phyloP scores from a whole-genome alignment of 768 basidiomycete species.

The Tricholoma flavovirens region DNA sequence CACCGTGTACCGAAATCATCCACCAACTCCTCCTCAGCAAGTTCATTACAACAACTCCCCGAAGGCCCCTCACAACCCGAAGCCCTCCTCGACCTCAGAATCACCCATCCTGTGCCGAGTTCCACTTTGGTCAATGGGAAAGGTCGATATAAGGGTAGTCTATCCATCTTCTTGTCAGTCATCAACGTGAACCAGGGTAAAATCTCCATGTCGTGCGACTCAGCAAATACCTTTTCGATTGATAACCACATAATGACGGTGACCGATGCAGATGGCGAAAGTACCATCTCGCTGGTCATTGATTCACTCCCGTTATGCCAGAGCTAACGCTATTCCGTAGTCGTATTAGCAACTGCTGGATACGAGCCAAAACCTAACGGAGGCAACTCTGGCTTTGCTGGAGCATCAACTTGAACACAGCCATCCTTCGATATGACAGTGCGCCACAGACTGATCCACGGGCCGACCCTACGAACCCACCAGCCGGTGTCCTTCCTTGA shows the following conservation, averaged over 20 bases:
- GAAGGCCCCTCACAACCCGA: no score
- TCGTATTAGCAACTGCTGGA: slow-evolving; percentile 48
- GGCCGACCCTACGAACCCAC: slow-evolving; percentile 14
- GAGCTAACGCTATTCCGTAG: slow-evolving; percentile 25
- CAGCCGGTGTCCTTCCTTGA: slow-evolving; percentile 17
- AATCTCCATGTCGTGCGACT: slow-evolving; percentile 28
- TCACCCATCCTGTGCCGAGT: background rate
- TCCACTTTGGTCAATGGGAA: slow-evolving; percentile 32
- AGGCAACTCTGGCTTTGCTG: slow-evolving; percentile 20
- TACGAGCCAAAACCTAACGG: slow-evolving; percentile 28
- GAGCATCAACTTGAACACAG: slow-evolving; percentile 39
- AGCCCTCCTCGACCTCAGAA: no score
- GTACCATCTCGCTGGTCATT: slow-evolving; percentile 35
- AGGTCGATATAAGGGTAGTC: slow-evolving; percentile 28
- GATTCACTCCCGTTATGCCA: slow-evolving; percentile 38
- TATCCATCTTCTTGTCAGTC: slow-evolving; percentile 23
- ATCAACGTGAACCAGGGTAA: slow-evolving; percentile 27
- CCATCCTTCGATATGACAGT: slow-evolving; percentile 46
- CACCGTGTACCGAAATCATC: slow-evolving; percentile 43
- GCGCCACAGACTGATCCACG: slow-evolving; percentile 24
- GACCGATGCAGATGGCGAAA: slow-evolving; percentile 46
- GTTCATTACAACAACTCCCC: slow-evolving; percentile 17
- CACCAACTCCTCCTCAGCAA: slow-evolving; percentile 49
- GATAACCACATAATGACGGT: slow-evolving; percentile 43
- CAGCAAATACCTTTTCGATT: slow-evolving; percentile 36